phyloP scores from a whole-genome alignment of 2,329 filamentous ascomycete species.

The Penicillium sp. region DNA sequence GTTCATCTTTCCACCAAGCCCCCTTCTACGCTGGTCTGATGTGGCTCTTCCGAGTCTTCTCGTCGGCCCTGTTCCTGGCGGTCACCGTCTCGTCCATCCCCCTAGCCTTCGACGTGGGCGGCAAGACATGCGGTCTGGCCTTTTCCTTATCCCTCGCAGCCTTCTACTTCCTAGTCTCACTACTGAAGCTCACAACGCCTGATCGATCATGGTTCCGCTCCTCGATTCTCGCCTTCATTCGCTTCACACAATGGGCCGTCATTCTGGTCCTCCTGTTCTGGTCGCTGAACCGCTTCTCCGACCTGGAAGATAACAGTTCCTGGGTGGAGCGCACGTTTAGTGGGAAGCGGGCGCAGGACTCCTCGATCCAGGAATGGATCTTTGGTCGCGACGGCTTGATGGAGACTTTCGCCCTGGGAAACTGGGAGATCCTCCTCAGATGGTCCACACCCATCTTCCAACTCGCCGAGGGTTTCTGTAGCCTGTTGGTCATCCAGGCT shows the following conservation, averaged over 20 bases:
- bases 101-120: constrained; percentile 96
- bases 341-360: constrained; percentile 61
- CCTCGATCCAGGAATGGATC: constrained; percentile 78
- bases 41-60: constrained; percentile 79
- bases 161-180: constrained; percentile 89
- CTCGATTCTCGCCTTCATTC: constrained; percentile 67
- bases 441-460: constrained; percentile 96
- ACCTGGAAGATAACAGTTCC: constrained; percentile 52
- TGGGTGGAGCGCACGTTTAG: constrained; percentile 83
- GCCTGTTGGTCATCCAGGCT: constrained; percentile 90
- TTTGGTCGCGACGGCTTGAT: constrained; percentile 83
- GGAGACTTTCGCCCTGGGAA: constrained; percentile 76
- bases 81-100: constrained; percentile 95
- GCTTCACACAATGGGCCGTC: constrained; percentile 80
- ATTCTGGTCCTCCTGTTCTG: constrained; percentile 88
- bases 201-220: constrained; percentile 73
- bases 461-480: constrained; percentile 94
- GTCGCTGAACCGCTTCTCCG: constrained; percentile 92
- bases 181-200: constrained; percentile 78
- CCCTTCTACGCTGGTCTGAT: constrained; percentile 51
- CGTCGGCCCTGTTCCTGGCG: constrained; percentile 82
- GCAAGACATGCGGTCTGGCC: constrained; percentile 87
- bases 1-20: constrained; percentile 5
- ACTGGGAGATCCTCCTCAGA: constrained; percentile 83
- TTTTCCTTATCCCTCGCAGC: constrained; percentile 86